Evolutionary conservation across 345 rosid genomes (phyloP).

Genomic region (Odontarrhena argentea): DNA sequence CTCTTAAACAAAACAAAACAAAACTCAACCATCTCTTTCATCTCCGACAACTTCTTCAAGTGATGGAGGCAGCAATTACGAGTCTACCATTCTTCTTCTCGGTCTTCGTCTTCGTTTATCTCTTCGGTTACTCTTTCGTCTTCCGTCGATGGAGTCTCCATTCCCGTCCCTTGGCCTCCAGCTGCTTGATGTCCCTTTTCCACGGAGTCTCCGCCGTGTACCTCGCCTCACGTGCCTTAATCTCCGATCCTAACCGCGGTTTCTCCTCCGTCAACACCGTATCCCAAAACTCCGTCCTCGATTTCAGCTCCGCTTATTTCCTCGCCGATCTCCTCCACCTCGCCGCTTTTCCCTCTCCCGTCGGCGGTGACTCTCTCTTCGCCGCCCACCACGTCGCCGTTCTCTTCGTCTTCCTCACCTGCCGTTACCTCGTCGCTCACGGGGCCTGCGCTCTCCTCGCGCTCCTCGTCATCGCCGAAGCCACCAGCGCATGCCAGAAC

Average conservation of each 20-base stretch:
- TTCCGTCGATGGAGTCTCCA: constrained; percentile 34
- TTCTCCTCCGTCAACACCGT: constrained; percentile 46
- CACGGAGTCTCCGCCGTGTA: constrained; percentile 35
- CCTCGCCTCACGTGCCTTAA: constrained; percentile 22
- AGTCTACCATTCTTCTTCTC: constrained; percentile 37
- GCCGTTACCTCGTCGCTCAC: constrained; percentile 64
- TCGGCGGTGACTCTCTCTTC: constrained; percentile 76
- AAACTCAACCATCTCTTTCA: constrained; percentile 37
- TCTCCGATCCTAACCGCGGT: constrained; percentile 20
- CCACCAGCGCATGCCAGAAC: constrained; percentile 88
- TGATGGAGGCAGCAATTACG: constrained; percentile 24
- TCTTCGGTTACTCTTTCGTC: constrained; percentile 23
- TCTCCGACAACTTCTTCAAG: background rate
- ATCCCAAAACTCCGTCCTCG: constrained; percentile 60
- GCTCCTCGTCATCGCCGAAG: constrained; percentile 73
- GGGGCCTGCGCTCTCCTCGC: constrained; percentile 71
- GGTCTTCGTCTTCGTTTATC: constrained; percentile 34
- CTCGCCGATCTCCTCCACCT: constrained; percentile 72
- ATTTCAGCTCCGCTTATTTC: constrained; percentile 79
- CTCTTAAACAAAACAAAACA: constrained; percentile 17
- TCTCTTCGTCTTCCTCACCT: constrained; percentile 80
- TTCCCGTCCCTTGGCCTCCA: constrained; percentile 44
- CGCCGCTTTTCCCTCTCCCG: constrained; percentile 59
- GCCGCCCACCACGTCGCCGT: constrained; percentile 85
- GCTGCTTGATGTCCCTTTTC: constrained; percentile 38